Evolutionary conservation across 2,329 filamentous ascomycete genomes (phyloP).

Genomic region (Stagonosporopsis cucurbitacearum): DNA sequence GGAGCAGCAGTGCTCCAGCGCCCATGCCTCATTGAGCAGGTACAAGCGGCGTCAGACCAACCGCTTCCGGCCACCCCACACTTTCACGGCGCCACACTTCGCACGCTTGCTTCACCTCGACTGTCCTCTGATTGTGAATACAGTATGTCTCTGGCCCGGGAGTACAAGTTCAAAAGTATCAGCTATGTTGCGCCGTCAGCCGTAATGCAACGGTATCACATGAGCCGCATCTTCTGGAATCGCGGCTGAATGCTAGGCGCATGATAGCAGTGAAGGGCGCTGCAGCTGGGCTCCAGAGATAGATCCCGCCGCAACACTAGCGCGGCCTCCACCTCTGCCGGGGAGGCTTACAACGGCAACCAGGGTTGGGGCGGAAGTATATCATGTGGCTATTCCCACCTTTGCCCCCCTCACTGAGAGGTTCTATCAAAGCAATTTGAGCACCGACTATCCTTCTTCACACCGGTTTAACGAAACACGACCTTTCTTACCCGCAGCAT

Average conservation of each 20-base stretch:
- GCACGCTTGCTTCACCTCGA: constrained; percentile 14
- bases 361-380: constrained; percentile 42
- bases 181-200: constrained; percentile 2
- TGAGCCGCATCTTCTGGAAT: constrained; percentile 20
- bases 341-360: constrained; percentile 31
- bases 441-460: not conserved
- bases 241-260: constrained; percentile 13
- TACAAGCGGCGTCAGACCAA: constrained; percentile 38
- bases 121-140: constrained; percentile 2
- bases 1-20: constrained; percentile 8
- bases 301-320: constrained; percentile 33
- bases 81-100: constrained; percentile 30
- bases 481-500: constrained; percentile 2
- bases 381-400: constrained; percentile 37
- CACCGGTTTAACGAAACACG: not conserved
- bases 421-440: not conserved
- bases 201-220: constrained; percentile 13
- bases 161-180: not conserved
- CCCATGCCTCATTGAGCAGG: constrained; percentile 28
- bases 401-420: constrained; percentile 17
- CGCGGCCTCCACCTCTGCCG: constrained; percentile 36
- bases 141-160: not conserved
- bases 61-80: constrained; percentile 35
- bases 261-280: constrained; percentile 31
- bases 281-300: constrained; percentile 24